Conservation (phyloP, 2,329 filamentous ascomycete species). For the Aspergillus phoenicis region DNA sequence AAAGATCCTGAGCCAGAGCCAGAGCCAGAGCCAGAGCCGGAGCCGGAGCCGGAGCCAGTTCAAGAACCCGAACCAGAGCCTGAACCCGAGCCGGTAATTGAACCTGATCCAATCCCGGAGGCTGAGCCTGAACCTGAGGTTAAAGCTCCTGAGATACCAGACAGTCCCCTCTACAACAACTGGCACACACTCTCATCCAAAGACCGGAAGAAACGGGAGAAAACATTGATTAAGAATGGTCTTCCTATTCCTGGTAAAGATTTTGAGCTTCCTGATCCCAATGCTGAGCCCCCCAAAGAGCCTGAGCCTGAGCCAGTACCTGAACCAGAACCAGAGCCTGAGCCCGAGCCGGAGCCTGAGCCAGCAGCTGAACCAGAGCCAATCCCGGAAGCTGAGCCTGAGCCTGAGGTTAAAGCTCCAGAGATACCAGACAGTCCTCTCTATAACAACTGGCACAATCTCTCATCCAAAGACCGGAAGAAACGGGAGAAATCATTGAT, state of each 20-base stretch:
- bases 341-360: constrained; percentile 23
- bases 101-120: constrained; percentile 33
- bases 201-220: constrained; percentile 50
- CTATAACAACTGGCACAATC: constrained; percentile 22
- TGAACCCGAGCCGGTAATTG: constrained; percentile 35
- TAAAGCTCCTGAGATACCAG: constrained; percentile 34
- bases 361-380: constrained; percentile 33
- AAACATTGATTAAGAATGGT: constrained; percentile 29
- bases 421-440: constrained; percentile 23
- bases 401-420: constrained; percentile 34
- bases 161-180: constrained; percentile 40
- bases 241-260: constrained; percentile 35
- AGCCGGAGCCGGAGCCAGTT: constrained; percentile 27
- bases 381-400: constrained; percentile 26
- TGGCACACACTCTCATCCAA: constrained; percentile 42
- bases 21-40: constrained; percentile 26
- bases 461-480: constrained; percentile 24
- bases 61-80: constrained; percentile 21
- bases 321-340: constrained; percentile 16
- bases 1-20: constrained; percentile 12
- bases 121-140: constrained; percentile 14
- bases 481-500: constrained; percentile 22
- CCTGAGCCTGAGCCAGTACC: constrained; percentile 16
- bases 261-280: constrained; percentile 28
- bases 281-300: constrained; percentile 23